A percentile compares a stretch with the other conserved stretches of the same genome.
Conservation (phyloP, 2,329 filamentous ascomycete species). For the Saccharata proteae region DNA sequence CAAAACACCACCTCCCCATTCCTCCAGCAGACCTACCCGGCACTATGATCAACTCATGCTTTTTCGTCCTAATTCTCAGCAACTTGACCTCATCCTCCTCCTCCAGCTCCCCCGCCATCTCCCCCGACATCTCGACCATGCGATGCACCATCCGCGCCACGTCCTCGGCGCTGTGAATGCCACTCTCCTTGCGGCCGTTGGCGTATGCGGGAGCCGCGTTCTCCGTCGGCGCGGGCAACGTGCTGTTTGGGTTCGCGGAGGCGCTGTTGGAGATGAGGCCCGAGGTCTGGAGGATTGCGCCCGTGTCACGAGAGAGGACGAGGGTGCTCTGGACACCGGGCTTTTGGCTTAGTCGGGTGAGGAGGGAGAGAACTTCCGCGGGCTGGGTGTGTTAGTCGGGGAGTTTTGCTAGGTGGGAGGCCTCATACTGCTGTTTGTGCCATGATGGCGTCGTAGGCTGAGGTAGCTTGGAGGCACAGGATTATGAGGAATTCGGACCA, state of each 20-base stretch:
- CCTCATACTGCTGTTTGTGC: no score
- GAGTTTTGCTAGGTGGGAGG: no score
- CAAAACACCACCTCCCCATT: slow-evolving; percentile 11
- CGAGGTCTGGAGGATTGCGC: slow-evolving; percentile 62
- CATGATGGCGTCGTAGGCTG: no score
- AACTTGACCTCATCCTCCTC: slow-evolving; percentile 68
- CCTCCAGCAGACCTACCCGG: slow-evolving; percentile 36
- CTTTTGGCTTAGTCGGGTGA: slow-evolving; percentile 63
- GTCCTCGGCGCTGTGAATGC: slow-evolving; percentile 54
- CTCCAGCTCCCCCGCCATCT: slow-evolving; percentile 61
- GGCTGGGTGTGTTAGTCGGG: slow-evolving; percentile 16
- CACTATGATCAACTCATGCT: slow-evolving; percentile 73
- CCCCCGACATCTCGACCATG: slow-evolving; percentile 58
- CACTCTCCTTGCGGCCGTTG: slow-evolving; percentile 27
- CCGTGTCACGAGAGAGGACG: slow-evolving; percentile 58
- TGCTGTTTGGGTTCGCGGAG: slow-evolving; percentile 31
- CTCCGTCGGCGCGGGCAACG: slow-evolving; percentile 23
- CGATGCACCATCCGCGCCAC: slow-evolving; percentile 66
- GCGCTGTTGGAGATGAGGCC: slow-evolving; percentile 53
- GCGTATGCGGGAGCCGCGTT: slow-evolving; percentile 17
- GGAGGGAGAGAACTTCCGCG: slow-evolving; percentile 50
- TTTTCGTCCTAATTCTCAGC: slow-evolving; percentile 66
- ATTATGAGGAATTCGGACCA: no score
- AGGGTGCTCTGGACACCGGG: slow-evolving; percentile 68
- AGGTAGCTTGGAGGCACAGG: no score